These are phyloP conservation scores for Sporisorium exsertum DNA, from an alignment of 1,284 basidiomycete genomes.

Conservation along the genomic window DNA sequence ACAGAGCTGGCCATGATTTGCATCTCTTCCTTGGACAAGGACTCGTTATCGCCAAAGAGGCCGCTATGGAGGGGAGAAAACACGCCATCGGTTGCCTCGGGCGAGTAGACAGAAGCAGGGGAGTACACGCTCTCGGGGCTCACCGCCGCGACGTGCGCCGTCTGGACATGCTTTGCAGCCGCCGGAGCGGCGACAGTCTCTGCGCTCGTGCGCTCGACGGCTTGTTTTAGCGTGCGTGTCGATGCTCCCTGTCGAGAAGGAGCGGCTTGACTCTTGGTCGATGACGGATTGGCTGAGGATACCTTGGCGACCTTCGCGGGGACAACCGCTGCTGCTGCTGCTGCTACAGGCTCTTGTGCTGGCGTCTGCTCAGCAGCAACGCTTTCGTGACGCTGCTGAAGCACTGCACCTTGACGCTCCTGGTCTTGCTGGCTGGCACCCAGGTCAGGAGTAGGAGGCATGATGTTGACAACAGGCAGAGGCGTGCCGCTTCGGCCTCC, in stretches of 20 bases:
- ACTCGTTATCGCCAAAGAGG: conserved; percentile 15
- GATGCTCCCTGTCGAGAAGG: conserved; percentile 27
- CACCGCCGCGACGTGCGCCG: conserved; percentile 6
- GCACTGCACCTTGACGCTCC: conserved; percentile 17
- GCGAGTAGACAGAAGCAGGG: conserved; percentile 42
- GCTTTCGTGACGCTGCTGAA: conserved; percentile 14
- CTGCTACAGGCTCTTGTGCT: neutral
- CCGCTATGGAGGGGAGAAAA: conserved; percentile 35
- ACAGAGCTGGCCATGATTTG: conserved; percentile 31
- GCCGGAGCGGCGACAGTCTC: neutral
- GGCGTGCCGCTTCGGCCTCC: conserved; percentile 23
- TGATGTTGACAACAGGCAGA: conserved; percentile 59
- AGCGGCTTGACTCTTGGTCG: neutral
- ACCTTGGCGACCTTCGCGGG: conserved; percentile 9
- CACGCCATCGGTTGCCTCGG: conserved; percentile 11
- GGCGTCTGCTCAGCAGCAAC: conserved; percentile 9
- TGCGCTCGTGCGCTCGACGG: neutral
- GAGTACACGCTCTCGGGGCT: conserved; percentile 54
- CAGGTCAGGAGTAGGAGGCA: conserved; percentile 64
- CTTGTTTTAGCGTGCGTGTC: conserved; percentile 17
- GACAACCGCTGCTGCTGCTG: neutral
- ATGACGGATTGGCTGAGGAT: neutral
- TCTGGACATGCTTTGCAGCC: neutral
- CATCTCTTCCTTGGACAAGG: conserved; percentile 28
- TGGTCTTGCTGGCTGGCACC: conserved; percentile 24